Percentiles rank a stretch among this genome's conserved stretches.
phyloP scores from a whole-genome alignment of 2,329 filamentous ascomycete species.

The Cercospora brassicicola region DNA sequence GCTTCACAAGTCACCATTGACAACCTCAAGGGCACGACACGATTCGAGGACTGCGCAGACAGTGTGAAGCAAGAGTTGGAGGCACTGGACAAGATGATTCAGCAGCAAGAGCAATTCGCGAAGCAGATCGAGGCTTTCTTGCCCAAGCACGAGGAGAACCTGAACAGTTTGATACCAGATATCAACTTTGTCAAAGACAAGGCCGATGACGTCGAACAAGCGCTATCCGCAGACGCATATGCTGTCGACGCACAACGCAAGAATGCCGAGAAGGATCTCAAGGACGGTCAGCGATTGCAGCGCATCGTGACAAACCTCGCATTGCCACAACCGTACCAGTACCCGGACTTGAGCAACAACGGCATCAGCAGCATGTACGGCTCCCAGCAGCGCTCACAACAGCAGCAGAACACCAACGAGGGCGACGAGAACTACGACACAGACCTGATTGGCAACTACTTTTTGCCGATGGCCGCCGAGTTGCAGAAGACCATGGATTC shows the following conservation, averaged over 20 bases:
- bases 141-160: slow-evolving; percentile 61
- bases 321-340: slow-evolving; percentile 65
- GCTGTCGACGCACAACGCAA: slow-evolving; percentile 59
- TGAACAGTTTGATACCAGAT: slow-evolving; percentile 65
- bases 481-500: slow-evolving; percentile 43
- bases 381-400: slow-evolving; percentile 25
- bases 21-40: slow-evolving; percentile 80
- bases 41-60: slow-evolving; percentile 85
- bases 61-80: slow-evolving; percentile 77
- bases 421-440: slow-evolving; percentile 41
- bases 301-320: slow-evolving; percentile 73
- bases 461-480: slow-evolving; percentile 44
- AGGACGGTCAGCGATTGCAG: slow-evolving; percentile 70
- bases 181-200: slow-evolving; percentile 64
- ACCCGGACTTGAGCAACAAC: slow-evolving; percentile 36
- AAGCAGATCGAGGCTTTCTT: slow-evolving; percentile 70
- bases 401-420: slow-evolving; percentile 16
- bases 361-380: slow-evolving; percentile 23
- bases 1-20: slow-evolving; percentile 68
- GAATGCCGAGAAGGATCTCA: slow-evolving; percentile 64
- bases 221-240: slow-evolving; percentile 62
- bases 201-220: slow-evolving; percentile 62
- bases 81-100: slow-evolving; percentile 74
- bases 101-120: slow-evolving; percentile 73
- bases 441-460: slow-evolving; percentile 50